Base-by-base conservation (phyloP, 2,329 filamentous ascomycete species). In the Pyrenophora seminiperda region DNA sequence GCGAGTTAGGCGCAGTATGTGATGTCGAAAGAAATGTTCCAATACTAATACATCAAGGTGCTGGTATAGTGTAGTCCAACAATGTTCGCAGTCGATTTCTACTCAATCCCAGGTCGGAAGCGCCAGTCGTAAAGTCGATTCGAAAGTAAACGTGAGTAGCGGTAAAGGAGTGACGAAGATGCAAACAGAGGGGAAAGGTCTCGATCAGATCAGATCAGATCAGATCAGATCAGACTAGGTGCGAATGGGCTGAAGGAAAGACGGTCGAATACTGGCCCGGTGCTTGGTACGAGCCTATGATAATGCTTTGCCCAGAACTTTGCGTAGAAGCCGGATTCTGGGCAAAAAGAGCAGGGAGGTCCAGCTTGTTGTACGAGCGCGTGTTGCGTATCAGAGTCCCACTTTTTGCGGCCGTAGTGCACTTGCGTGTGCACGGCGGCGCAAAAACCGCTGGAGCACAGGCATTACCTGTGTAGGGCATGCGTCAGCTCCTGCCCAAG, bases 381-480 rank as follows among this genome's bases (percentile, higher is more conserved):
- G 48, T 50, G 41, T 41, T 27, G 43, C 43, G 38, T 37, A 47
- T 39, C 43, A 33, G 34, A 47, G 38, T 41, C 38, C 39, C 48
- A 33, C 41, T 44, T 40, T 41, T 51, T 40, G 33, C 39, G 15
- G 6, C 31, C 19, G 20, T 36, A 41, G 37, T 31, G 47, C 47
- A 47, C 22, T 30, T 20, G 30, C 47, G 24, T 29, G 24, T 29
- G 43, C 34, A 18, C 24, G 24, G 24, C 9, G 24, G 24, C 24
- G 24, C 24, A 66, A 66, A 47, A 51, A 50, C n/a, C 45, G 9
- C 24, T 27, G 24, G 24, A 11, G 24, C 24, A 27, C 24, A 27
- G 20, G 20, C 20, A 4, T 22, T n/a, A n/a, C n/a, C n/a, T n/a
- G n/a, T n/a, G n/a, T n/a, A n/a, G n/a, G n/a, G n/a, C n/a, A n/a